These are phyloP conservation scores for Wickerhamomyces subpelliculosus DNA, from an alignment of 805 yeast genomes.

Conservation along the genomic window DNA sequence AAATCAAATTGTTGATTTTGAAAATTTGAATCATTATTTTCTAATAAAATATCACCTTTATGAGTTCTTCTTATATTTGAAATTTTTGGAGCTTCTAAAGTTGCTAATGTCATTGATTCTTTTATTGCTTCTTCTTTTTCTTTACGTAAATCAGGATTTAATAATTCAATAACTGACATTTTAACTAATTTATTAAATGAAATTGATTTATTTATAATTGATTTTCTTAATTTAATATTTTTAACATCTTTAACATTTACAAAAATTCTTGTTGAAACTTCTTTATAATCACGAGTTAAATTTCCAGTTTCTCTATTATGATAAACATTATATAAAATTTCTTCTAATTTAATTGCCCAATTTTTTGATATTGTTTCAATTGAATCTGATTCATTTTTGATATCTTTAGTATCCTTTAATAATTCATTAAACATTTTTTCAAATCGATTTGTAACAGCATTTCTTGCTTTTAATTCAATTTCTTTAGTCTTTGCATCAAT, in stretches of 20 bases:
- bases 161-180: constrained; percentile 66
- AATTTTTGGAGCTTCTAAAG: constrained; percentile 50
- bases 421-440: constrained; percentile 41
- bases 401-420: constrained; percentile 20
- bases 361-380: constrained; percentile 29
- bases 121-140: constrained; percentile 66
- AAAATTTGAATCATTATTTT: constrained; percentile 32
- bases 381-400: constrained; percentile 27
- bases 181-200: constrained; percentile 52
- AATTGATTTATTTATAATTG: constrained; percentile 48
- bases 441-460: constrained; percentile 42
- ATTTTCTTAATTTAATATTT: constrained; percentile 51
- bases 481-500: constrained; percentile 2
- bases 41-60: constrained; percentile 82
- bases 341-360: constrained; percentile 49
- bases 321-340: constrained; percentile 35
- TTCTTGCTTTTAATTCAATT: constrained; percentile 16
- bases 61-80: constrained; percentile 76
- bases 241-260: constrained; percentile 50
- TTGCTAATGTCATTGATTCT: constrained; percentile 61
- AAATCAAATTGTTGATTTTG: constrained; percentile 19
- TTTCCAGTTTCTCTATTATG: constrained; percentile 20
- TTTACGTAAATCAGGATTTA: constrained; percentile 66
- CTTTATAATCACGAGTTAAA: constrained; percentile 39
- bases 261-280: constrained; percentile 60